Base-by-base conservation (phyloP, 2,329 filamentous ascomycete species). In the Rutstroemia sp. region DNA sequence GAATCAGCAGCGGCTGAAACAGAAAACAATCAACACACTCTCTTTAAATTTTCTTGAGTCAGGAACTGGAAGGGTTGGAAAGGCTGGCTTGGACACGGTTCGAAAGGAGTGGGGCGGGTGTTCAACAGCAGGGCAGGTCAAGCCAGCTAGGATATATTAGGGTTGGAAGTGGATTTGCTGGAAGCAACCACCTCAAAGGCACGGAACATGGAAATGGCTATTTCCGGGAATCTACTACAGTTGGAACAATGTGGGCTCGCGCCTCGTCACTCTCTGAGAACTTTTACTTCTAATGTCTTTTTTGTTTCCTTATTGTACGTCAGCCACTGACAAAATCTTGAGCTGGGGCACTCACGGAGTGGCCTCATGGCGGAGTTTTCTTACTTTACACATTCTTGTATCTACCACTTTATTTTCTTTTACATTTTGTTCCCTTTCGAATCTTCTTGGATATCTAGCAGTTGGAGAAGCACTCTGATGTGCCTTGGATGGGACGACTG, bases 21-120 rank as follows among this genome's bases (percentile, higher is more conserved):
- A 49, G 16, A 42, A 51, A 49, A 49, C 7, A n/a, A 4, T 21
- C 21, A 34, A 34, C 39, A 54, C 30, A 49, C 52, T 49, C 48
- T 54, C 52, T 42, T 51, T 55, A 51, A 3, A 55, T 55, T 51
- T 55, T 36, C 38, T 55, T 50, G 53, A 50, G 53, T 55, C 48
- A 34, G 47, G 38, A n/a, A 45, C n/a, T 40, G 12, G 53, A 14
- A 27, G 46, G 38, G 14, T 25, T 9, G 42, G 27, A 36, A 38
- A 10, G 49, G 49, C 14, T 51, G 39, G 48, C 30, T 4, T 50
- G 51, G 51, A 2, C 10, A 25, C 27, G 39, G 3, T 27, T 23
- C 48, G 51, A 34, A 4, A 27, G 16, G 46, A 25, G 17, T 25
- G 38, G 53, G 10, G 39, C n/a, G 38, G 46, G 42, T 14, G 10